Evolutionary conservation across 208 protist genomes (phyloP).

Genomic region (Phytomonas sp.): DNA sequence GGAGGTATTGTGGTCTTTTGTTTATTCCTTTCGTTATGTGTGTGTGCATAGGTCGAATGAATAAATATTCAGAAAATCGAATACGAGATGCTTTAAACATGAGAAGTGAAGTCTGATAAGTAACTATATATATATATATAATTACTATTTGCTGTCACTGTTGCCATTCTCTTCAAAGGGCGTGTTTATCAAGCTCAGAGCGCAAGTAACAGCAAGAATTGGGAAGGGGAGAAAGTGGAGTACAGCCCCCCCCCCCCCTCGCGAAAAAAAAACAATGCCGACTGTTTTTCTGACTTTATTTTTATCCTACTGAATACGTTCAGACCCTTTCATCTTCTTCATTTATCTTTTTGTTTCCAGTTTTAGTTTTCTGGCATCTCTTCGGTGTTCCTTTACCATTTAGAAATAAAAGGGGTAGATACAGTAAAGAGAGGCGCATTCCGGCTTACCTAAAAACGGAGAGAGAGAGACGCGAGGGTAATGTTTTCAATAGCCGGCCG

Average conservation of each 20-base stretch:
- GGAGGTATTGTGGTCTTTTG: slow-evolving; percentile 63
- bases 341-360: background rate
- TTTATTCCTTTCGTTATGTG: slow-evolving; percentile 69
- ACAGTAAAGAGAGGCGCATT: background rate
- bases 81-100: slow-evolving; percentile 25
- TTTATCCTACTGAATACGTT: background rate
- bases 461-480: background rate
- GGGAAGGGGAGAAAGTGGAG: background rate
- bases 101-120: background rate
- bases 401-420: slow-evolving; percentile 4
- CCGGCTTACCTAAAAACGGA: background rate
- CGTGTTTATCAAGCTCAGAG: background rate
- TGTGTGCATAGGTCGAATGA: slow-evolving; percentile 52
- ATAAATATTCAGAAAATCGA: slow-evolving; percentile 36
- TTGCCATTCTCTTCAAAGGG: background rate
- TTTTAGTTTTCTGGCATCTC: background rate
- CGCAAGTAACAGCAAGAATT: background rate
- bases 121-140: background rate
- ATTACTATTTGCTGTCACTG: slow-evolving; percentile 2
- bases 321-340: background rate
- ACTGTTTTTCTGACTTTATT: background rate
- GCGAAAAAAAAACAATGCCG: background rate
- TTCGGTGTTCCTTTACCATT: background rate
- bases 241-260: too few relatives aligned
- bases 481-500: slow-evolving; percentile 73